A percentile compares a stretch with the other conserved stretches of the same genome.
phyloP scores from a whole-genome alignment of 2,329 filamentous ascomycete genomes.

The Paraconiothyrium brasiliense region DNA sequence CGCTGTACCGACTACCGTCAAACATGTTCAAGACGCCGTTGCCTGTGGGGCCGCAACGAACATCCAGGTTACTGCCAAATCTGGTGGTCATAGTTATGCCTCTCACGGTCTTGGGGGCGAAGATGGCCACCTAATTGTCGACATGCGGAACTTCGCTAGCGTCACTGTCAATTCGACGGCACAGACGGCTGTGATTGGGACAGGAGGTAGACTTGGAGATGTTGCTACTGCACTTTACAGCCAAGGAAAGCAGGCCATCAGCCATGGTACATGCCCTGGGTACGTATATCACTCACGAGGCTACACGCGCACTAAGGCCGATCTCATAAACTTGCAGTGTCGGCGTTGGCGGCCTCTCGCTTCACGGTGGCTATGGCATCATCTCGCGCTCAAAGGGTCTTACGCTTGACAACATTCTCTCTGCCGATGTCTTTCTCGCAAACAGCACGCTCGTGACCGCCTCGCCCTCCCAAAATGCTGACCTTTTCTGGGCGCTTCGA shows the following conservation, averaged over 20 bases:
- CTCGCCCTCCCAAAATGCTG: conserved; percentile 42
- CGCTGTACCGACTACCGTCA: conserved; percentile 60
- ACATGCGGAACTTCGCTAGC: conserved; percentile 56
- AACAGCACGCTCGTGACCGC: conserved; percentile 47
- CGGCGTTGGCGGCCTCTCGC: conserved; percentile 37
- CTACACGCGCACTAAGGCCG: conserved; percentile 19
- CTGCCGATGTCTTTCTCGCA: conserved; percentile 43
- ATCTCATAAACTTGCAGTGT: conserved; percentile 27
- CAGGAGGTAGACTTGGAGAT: conserved; percentile 57
- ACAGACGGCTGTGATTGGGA: conserved; percentile 55
- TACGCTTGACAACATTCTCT: conserved; percentile 37
- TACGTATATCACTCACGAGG: conserved; percentile 35
- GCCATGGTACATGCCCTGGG: conserved; percentile 63
- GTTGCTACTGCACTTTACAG: conserved; percentile 38
- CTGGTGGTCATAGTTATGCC: conserved; percentile 70
- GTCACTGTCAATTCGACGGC: conserved; percentile 52
- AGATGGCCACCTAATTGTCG: conserved; percentile 58
- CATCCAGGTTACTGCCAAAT: conserved; percentile 66
- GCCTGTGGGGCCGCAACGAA: conserved; percentile 62
- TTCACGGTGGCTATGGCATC: conserved; percentile 41
- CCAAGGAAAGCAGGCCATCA: conserved; percentile 51
- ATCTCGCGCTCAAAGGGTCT: conserved; percentile 36
- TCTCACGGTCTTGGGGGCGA: conserved; percentile 58
- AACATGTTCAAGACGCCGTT: conserved; percentile 64
- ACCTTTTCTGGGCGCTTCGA: conserved; percentile 54